Conservation (phyloP, 2,329 filamentous ascomycete genomes). For the Fusarium nodosum region DNA sequence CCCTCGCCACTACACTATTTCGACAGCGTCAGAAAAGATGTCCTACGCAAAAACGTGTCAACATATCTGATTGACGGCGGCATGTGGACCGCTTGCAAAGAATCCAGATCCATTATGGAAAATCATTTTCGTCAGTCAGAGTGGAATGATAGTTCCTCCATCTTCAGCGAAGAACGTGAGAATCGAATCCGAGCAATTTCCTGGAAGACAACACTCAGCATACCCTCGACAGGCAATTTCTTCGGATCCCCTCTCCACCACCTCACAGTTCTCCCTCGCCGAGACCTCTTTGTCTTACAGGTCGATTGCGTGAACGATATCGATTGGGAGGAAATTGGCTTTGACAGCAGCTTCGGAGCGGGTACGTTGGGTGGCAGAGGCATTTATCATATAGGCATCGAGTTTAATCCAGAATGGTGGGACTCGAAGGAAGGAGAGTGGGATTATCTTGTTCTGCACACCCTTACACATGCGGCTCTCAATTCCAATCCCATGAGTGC, state of each 20-base stretch:
- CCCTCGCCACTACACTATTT: neutral
- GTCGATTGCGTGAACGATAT: neutral
- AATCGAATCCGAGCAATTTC: neutral
- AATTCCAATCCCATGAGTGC: fast-evolving
- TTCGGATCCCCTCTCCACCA: neutral
- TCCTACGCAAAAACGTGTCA: slow-evolving; percentile 4
- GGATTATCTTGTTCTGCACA: neutral
- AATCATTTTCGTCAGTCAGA: neutral
- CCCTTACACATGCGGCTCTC: neutral
- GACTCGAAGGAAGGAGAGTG: neutral
- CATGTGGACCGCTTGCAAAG: slow-evolving; percentile 23
- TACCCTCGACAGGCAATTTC: slow-evolving; percentile 7
- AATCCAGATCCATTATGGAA: slow-evolving; percentile 20
- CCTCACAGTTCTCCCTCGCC: slow-evolving; percentile 7
- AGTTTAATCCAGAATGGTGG: slow-evolving; percentile 21
- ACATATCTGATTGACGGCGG: slow-evolving; percentile 24
- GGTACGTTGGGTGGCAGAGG: fast-evolving
- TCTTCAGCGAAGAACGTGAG: neutral
- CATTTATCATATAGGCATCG: slow-evolving; percentile 1
- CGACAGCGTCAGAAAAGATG: neutral
- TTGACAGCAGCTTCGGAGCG: neutral
- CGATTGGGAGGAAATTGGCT: neutral
- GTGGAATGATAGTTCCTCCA: neutral
- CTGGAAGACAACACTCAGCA: fast-evolving
- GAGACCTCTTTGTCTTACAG: slow-evolving; percentile 29